These are phyloP conservation scores for Aspergillus sp. DNA, from an alignment of 2,329 filamentous ascomycete genomes.

Conservation along the genomic window DNA sequence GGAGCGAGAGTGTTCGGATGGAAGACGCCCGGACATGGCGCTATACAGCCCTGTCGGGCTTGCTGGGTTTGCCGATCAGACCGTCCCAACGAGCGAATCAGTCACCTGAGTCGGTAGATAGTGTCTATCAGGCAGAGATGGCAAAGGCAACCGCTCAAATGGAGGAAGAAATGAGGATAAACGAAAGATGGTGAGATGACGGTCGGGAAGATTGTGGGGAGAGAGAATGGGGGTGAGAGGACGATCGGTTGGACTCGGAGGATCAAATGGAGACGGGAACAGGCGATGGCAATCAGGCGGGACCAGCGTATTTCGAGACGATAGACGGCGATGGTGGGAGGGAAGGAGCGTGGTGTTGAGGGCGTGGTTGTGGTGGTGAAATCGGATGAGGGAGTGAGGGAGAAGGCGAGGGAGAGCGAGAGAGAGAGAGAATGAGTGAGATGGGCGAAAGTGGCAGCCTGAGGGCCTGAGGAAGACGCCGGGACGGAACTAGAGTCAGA, in stretches of 20 bases:
- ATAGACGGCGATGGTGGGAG: neutral
- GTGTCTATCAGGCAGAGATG: constrained; percentile 2
- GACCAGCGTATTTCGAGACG: neutral
- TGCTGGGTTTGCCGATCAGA: constrained; percentile 29
- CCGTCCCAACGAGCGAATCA: constrained; percentile 17
- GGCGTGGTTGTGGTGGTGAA: constrained; percentile 4
- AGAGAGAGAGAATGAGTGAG: constrained; percentile 2
- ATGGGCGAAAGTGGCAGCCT: constrained; percentile 7
- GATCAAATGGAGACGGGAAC: neutral
- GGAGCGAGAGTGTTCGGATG: constrained; percentile 36
- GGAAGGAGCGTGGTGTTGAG: neutral
- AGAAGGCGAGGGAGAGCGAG: constrained; percentile 9
- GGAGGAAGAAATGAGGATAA: constrained; percentile 4
- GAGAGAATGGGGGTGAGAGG: neutral
- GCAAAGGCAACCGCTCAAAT: constrained; percentile 6
- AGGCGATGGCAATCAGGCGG: neutral
- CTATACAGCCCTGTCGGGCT: constrained; percentile 38
- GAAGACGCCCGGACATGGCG: constrained; percentile 40
- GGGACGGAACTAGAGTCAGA: constrained; percentile 10
- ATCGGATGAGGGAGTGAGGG: constrained; percentile 11
- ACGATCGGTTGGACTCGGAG: neutral
- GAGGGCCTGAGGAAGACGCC: constrained; percentile 15
- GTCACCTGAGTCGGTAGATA: constrained; percentile 20
- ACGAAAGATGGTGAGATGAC: constrained; percentile 1
- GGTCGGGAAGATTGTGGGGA: neutral